These are phyloP conservation scores for Aureobasidium lini DNA, from an alignment of 2,329 filamentous ascomycete species.

Conservation along the genomic window DNA sequence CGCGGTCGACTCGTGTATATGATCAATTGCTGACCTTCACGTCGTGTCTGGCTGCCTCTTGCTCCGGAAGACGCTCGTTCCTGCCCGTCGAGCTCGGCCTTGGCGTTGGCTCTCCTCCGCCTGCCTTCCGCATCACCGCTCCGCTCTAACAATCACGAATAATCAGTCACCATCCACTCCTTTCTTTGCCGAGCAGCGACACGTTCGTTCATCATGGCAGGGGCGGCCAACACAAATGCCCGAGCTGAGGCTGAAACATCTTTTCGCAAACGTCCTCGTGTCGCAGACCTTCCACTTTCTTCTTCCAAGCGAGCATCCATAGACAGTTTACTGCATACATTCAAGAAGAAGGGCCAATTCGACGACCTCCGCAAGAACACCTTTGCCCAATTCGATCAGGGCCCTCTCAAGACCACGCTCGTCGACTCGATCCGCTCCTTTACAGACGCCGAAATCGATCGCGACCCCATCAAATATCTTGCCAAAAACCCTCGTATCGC, in stretches of 20 bases:
- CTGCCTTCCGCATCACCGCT: neutral
- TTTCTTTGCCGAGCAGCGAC: neutral
- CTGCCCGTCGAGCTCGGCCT: constrained; percentile 9
- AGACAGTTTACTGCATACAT: constrained; percentile 67
- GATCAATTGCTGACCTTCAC: constrained; percentile 2
- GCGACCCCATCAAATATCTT: constrained; percentile 60
- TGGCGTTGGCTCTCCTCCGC: constrained; percentile 10
- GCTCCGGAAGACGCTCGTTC: constrained; percentile 2
- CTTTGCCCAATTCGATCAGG: constrained; percentile 66
- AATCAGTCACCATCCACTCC: neutral
- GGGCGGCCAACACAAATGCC: constrained; percentile 11
- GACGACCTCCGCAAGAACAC: constrained; percentile 69
- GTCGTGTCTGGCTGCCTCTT: neutral
- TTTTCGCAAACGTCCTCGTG: constrained; percentile 56
- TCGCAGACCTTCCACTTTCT: constrained; percentile 66
- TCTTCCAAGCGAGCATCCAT: constrained; percentile 67
- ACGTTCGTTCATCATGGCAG: constrained; percentile 15
- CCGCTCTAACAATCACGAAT: neutral
- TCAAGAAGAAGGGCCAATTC: constrained; percentile 82
- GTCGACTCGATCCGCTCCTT: constrained; percentile 35
- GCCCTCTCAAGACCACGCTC: constrained; percentile 58
- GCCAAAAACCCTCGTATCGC: constrained; percentile 68
- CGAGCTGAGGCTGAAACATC: constrained; percentile 19
- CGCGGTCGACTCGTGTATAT: neutral
- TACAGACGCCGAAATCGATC: constrained; percentile 66